These are phyloP conservation scores for Solanum dulcamara DNA, from an alignment of 257 asterid species.

Conservation along the genomic window DNA sequence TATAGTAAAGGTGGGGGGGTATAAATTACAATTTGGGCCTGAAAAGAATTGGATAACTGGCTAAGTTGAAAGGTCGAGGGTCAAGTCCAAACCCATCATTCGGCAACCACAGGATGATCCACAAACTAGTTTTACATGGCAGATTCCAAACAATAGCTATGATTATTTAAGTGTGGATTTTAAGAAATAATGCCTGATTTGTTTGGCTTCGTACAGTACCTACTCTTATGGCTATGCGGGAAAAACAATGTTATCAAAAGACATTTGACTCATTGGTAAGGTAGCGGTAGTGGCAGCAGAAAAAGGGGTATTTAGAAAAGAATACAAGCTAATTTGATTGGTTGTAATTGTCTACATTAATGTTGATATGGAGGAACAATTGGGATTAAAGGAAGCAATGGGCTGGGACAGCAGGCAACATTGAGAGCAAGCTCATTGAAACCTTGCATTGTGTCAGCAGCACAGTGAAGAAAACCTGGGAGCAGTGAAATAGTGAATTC, in stretches of 20 bases:
- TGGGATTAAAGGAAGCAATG: neutral
- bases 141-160: neutral
- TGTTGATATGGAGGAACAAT: neutral
- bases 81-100: neutral
- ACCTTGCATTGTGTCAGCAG: neutral
- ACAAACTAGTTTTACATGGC: neutral
- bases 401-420: neutral
- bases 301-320: neutral
- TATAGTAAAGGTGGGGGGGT: neutral
- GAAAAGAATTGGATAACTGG: neutral
- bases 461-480: neutral
- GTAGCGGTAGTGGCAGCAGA: neutral
- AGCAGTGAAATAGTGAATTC: neutral
- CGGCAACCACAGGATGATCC: neutral
- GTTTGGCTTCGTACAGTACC: neutral
- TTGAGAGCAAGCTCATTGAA: neutral
- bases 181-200: neutral
- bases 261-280: neutral
- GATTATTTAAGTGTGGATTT: neutral
- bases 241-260: neutral
- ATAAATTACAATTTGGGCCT: neutral
- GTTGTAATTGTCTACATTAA: neutral
- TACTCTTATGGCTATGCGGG: neutral
- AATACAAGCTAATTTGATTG: neutral
- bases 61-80: neutral